phyloP scores from a whole-genome alignment of 2,329 filamentous ascomycete species.

The Aspergillus tubingensis region DNA sequence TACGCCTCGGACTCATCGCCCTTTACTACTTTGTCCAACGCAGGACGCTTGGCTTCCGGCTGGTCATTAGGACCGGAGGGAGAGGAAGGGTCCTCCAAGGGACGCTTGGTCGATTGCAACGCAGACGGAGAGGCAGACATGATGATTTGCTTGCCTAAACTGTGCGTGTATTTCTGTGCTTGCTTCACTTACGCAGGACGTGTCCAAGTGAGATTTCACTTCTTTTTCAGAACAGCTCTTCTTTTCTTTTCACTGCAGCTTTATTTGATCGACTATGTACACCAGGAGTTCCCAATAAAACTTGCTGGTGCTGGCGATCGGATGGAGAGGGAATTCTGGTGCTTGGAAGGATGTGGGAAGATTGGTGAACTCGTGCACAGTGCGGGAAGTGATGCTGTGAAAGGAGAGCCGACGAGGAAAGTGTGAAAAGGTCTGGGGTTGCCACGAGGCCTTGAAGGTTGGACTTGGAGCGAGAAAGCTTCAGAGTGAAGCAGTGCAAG shows the following conservation, averaged over 20 bases:
- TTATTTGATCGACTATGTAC: slow-evolving; percentile 67
- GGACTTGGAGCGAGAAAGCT: slow-evolving; percentile 20
- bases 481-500: slow-evolving; percentile 26
- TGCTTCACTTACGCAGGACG: slow-evolving; percentile 47
- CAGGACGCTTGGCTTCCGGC: slow-evolving; percentile 94
- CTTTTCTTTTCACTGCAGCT: slow-evolving; percentile 59
- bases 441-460: slow-evolving; percentile 24
- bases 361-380: slow-evolving; percentile 34
- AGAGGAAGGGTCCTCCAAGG: slow-evolving; percentile 94
- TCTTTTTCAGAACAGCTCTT: slow-evolving; percentile 40
- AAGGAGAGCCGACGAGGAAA: slow-evolving; percentile 34
- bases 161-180: slow-evolving; percentile 32
- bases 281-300: slow-evolving; percentile 89
- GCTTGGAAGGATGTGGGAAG: slow-evolving; percentile 33
- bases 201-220: slow-evolving; percentile 40
- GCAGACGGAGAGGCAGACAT: slow-evolving; percentile 70
- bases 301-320: slow-evolving; percentile 73
- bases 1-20: slow-evolving; percentile 51
- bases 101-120: slow-evolving; percentile 70
- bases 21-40: slow-evolving; percentile 86
- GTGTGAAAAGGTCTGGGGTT: slow-evolving; percentile 30
- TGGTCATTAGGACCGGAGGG: slow-evolving; percentile 89
- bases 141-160: slow-evolving; percentile 39
- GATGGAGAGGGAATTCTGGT: slow-evolving; percentile 42
- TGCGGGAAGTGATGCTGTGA: slow-evolving; percentile 39